Evolutionary conservation across 768 basidiomycete genomes (phyloP), one percentile per base, ranked within the genome.

Genomic region (Hysterangium stoloniferum): DNA sequence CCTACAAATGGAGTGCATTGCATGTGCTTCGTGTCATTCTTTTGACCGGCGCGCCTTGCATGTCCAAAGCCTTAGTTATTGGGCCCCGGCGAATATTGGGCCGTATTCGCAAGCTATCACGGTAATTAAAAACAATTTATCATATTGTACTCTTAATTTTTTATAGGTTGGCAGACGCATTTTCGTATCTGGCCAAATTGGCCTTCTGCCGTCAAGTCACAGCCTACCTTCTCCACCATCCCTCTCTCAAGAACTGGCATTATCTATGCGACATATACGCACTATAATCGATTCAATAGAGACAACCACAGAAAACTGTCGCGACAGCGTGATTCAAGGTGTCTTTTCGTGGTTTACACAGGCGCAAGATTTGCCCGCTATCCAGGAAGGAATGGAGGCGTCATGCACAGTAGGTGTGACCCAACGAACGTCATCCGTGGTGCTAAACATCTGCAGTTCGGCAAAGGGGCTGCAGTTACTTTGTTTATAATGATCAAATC

Each of bases 1-100:
- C 2, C 69, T 94, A 25, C 70, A 74, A 48, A 63, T 99, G 20
- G 94, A 97, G 54, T 88, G 84, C 55, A 66, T 87, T n/a, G 90
- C 90, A n/a, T 86, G 75, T 61, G 62, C 67, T 4, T 68, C 68
- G 47, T 50, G 29, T 20, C 42, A 60, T 5, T 44, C 59, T 4
- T 25, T 56, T 13, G 74, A 79, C 49, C 71, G 94, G 37, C 78
- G 78, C 49, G 84, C 89, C 0, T 71, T 98, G 38, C 96, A 99
- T 61, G 96, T 99, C 2, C 96, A 98, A 66, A 77, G 93, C 7
- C 61, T 97, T 55, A 97, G 95, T 65, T 97, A 98, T 61, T 99
- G 96, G 96, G 96, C 94, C 24, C 93, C 96, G 11, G 96, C 96
- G 8, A 99, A 98, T 63, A 98, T 99, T 48, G 96, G 96, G 0